phyloP scores from a whole-genome alignment of 2,329 filamentous ascomycete genomes.

The Esteya vermicola region DNA sequence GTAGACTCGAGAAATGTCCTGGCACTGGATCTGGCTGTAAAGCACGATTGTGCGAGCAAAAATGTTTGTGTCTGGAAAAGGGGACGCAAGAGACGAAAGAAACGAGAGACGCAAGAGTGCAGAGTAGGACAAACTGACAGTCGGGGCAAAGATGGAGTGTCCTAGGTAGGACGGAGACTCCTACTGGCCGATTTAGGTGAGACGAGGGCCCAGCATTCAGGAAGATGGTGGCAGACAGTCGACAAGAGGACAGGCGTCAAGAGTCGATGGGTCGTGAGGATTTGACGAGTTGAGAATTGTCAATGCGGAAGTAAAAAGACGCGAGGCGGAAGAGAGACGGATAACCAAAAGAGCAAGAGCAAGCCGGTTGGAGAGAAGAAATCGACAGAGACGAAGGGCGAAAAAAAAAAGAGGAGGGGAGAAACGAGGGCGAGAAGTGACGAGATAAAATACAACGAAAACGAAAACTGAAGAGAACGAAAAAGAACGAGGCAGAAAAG shows the following conservation, averaged over 20 bases:
- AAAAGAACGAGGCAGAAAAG: background rate
- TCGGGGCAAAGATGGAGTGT: background rate
- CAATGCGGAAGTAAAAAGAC: background rate
- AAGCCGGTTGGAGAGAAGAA: background rate
- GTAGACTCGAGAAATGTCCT: no score
- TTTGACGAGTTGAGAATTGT: no score
- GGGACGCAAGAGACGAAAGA: background rate
- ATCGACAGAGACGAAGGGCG: no score
- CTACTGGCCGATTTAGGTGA: conserved; percentile 5
- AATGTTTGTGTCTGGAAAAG: background rate
- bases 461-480: background rate
- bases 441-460: no score
- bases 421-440: background rate
- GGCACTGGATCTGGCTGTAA: background rate
- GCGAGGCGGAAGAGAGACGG: background rate
- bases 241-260: no score
- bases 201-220: conserved; percentile 4
- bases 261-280: background rate
- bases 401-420: background rate
- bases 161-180: conserved; percentile 5
- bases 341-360: background rate
- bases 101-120: background rate
- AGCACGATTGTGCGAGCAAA: background rate
- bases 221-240: no score
- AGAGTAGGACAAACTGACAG: conserved; percentile 5